Base-by-base conservation (phyloP, 352 stramenopile genomes). In the Globisporangium takayamanum region DNA sequence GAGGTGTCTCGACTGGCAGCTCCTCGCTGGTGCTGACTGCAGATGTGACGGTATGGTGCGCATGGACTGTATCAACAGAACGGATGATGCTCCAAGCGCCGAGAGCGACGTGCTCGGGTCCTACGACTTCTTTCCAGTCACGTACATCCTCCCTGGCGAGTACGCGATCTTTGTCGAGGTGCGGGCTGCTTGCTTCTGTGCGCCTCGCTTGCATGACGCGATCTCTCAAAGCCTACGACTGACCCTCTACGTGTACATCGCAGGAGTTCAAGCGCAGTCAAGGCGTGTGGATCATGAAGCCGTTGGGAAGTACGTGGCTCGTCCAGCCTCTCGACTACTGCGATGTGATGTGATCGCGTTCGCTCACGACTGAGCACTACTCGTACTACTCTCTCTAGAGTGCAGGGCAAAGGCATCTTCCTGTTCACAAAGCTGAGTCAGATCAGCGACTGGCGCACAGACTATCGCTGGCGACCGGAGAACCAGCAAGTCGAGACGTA, bases 211-310 rank as follows among this genome's bases (percentile, higher is more conserved):
- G 39, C 39, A 5, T 16, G 39, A 18, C 39, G 39, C 12, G 11
- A n/a, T 20, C 41, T 46, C 6, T 3, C 5, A n/a, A 11, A 36
- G 47, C 14, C 22, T 37, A 30, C 3, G 22, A 37, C 25, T 12
- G 28, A 52, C 22, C 7, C 25, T 12, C 10, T 20, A 11, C 47
- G 5, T 15, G 36, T 60, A 14, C 33, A 28, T 42, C 20, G 18
- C 50, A 77, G 72, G 89, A 97, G 55, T 98, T 97, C 55, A 97
- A 97, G 59, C 74, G 88, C 18, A 88, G 76, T 55, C 78, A 91
- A 44, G 93, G 91, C 37, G 80, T 97, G 2, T 98, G 94, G 94
- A 98, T 98, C 67, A 98, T 98, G 94, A 98, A 98, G 66, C 94
- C 94, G 10, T 97, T 25, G 92, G 94, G 47, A 95, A 89, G 76